phyloP scores from a whole-genome alignment of 441 rosid species.

The Bruguiera hainesii region DNA sequence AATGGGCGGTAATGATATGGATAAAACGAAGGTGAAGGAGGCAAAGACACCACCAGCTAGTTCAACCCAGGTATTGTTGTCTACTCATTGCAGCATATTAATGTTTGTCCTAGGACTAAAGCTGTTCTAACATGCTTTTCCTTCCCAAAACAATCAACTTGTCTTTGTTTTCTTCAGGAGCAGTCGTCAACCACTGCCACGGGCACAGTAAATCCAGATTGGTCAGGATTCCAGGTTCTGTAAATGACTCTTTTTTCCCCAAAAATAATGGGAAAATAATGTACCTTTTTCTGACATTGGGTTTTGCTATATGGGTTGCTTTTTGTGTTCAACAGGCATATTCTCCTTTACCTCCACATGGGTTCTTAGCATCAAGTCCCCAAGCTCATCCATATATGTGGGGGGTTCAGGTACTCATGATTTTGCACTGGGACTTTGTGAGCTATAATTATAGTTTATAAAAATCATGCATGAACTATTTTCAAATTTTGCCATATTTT shows the following conservation, averaged over 20 bases:
- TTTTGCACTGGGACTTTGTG: neutral
- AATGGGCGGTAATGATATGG: slow-evolving; percentile 75
- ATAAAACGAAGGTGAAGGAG: slow-evolving; percentile 78
- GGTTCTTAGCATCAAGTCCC: slow-evolving; percentile 91
- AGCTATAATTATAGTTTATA: neutral
- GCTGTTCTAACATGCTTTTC: neutral
- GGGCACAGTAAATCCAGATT: slow-evolving; percentile 69
- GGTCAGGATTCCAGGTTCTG: slow-evolving; percentile 93
- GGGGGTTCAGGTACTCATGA: slow-evolving; percentile 83
- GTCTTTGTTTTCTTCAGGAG: slow-evolving; percentile 49
- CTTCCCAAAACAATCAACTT: slow-evolving; percentile 1
- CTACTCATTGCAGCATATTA: slow-evolving; percentile 11
- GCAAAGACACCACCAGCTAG: slow-evolving; percentile 49
- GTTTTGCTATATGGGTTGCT: slow-evolving; percentile 13
- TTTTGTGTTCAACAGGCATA: slow-evolving; percentile 55
- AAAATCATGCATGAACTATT: neutral
- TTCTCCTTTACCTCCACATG: slow-evolving; percentile 91
- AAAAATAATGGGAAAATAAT: neutral
- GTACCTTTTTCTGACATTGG: slow-evolving; percentile 17
- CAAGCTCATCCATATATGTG: slow-evolving; percentile 98
- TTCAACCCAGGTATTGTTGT: slow-evolving; percentile 52
- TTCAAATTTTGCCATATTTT: neutral
- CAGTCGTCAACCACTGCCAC: slow-evolving; percentile 53
- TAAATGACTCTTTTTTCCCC: neutral
- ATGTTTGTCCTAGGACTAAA: slow-evolving; percentile 3